These are phyloP conservation scores for Abelmoschus esculentus DNA, from an alignment of 345 rosid genomes.

Conservation along the genomic window DNA sequence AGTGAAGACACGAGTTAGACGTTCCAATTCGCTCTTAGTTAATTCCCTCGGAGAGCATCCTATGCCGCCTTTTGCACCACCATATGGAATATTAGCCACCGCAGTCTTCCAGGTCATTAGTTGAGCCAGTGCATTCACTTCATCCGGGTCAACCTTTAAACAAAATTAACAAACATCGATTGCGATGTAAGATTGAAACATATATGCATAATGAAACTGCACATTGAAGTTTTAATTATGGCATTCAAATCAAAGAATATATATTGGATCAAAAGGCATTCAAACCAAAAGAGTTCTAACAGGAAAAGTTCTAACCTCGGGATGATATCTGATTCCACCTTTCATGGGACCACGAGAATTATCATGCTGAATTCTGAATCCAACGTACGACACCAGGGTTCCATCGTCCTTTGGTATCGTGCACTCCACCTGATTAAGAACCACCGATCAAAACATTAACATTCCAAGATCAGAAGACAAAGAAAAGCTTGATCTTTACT, in stretches of 20 bases:
- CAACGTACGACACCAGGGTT: slow-evolving; percentile 68
- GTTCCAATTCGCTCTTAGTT: slow-evolving; percentile 65
- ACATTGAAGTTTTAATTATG: no score
- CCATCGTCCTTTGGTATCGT: slow-evolving; percentile 97
- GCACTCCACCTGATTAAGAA: slow-evolving; percentile 72
- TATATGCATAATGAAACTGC: not conserved
- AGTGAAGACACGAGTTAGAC: slow-evolving; percentile 90
- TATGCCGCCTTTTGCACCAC: slow-evolving; percentile 98
- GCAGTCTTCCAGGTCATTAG: slow-evolving; percentile 99
- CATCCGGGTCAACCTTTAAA: slow-evolving; percentile 86
- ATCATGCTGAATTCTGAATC: slow-evolving; percentile 97
- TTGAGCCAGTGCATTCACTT: slow-evolving; percentile 95
- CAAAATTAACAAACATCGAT: not conserved
- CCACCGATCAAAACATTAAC: not conserved
- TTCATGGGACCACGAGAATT: slow-evolving; percentile 99
- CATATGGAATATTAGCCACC: slow-evolving; percentile 89
- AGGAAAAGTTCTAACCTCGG: slow-evolving; percentile 46
- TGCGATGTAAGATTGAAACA: not conserved
- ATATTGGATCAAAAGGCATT: no score
- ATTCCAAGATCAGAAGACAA: slow-evolving; percentile 6
- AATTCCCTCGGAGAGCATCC: slow-evolving; percentile 71
- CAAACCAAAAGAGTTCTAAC: no score
- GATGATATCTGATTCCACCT: slow-evolving; percentile 99
- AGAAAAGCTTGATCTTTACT: not conserved
- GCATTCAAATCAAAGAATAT: no score